Evolutionary conservation across 1,284 basidiomycete species (phyloP).

Genomic region (Thecaphora thlaspeos): DNA sequence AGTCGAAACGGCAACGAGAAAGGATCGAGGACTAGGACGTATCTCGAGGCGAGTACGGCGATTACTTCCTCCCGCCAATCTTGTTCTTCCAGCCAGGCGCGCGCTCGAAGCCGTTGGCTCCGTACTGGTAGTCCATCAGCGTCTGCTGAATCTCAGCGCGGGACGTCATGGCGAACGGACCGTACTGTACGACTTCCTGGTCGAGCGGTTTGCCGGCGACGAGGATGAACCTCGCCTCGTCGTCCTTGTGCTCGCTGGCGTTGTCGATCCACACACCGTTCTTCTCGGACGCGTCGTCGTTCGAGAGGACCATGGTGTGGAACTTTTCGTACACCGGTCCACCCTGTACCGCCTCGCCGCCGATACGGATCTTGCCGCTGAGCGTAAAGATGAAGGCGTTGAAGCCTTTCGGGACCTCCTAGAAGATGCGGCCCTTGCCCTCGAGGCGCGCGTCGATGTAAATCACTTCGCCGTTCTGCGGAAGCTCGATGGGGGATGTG

Average conservation of each 20-base stretch:
- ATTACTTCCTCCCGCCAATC: slow-evolving; percentile 62
- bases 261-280: slow-evolving; percentile 67
- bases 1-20: no score
- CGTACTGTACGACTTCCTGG: slow-evolving; percentile 82
- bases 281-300: slow-evolving; percentile 59
- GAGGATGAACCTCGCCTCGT: slow-evolving; percentile 51
- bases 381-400: slow-evolving; percentile 58
- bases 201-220: slow-evolving; percentile 84
- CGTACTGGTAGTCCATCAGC: slow-evolving; percentile 76
- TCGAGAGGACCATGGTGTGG: slow-evolving; percentile 69
- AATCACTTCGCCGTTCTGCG: slow-evolving; percentile 78
- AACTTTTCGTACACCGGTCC: slow-evolving; percentile 63
- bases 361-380: slow-evolving; percentile 63
- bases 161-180: slow-evolving; percentile 74
- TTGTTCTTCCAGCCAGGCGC: slow-evolving; percentile 82
- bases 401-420: slow-evolving; percentile 69
- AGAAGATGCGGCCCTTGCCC: slow-evolving; percentile 72
- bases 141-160: slow-evolving; percentile 78
- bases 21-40: no score
- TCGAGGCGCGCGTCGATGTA: slow-evolving; percentile 79
- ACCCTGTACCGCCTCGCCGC: slow-evolving; percentile 35
- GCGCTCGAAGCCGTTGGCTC: slow-evolving; percentile 84
- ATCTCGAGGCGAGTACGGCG: no score
- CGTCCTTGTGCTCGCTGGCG: slow-evolving; percentile 9
- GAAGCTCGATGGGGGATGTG: slow-evolving; percentile 80